Percentiles rank a stretch among this genome's conserved stretches.
These are phyloP conservation scores for Neurospora discreta DNA, from an alignment of 495 filamentous ascomycete species.

Conservation along the genomic window DNA sequence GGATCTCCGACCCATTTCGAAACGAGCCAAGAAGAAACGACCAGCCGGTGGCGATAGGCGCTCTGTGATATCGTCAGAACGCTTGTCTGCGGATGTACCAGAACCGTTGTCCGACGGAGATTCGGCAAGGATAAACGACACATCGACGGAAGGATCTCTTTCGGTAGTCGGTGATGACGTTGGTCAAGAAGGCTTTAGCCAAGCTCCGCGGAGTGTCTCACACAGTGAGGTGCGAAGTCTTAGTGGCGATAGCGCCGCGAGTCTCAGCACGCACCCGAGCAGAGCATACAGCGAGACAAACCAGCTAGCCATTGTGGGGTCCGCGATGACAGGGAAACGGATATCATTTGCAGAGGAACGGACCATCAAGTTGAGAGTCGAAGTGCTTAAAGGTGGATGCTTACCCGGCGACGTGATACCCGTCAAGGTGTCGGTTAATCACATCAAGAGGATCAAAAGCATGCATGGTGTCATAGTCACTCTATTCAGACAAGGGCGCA, in stretches of 20 bases:
- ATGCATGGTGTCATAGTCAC: constrained; percentile 89
- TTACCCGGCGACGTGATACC: constrained; percentile 76
- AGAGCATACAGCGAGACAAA: constrained; percentile 21
- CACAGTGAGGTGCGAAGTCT: constrained; percentile 35
- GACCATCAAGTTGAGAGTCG: constrained; percentile 79
- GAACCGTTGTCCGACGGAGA: constrained; percentile 27
- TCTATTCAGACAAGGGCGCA: constrained; percentile 80
- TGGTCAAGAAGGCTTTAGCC: constrained; percentile 11
- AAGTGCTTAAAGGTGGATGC: constrained; percentile 71
- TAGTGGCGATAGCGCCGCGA: constrained; percentile 35
- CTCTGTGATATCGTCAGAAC: constrained; percentile 2
- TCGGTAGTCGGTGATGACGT: constrained; percentile 28
- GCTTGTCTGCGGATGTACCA: constrained; percentile 11
- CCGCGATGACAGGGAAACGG: constrained; percentile 9
- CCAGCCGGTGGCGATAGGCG: constrained; percentile 14
- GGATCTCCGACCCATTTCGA: constrained; percentile 62
- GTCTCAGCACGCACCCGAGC: constrained; percentile 30
- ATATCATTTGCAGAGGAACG: constrained; percentile 32
- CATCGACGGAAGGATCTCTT: constrained; percentile 29
- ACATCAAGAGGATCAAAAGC: constrained; percentile 77
- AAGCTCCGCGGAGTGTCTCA: constrained; percentile 20
- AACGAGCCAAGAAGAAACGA: constrained; percentile 44
- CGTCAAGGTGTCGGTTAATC: constrained; percentile 69
- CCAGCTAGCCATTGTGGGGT: background rate
- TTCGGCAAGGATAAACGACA: constrained; percentile 28